Base-by-base conservation (phyloP, 139 green algal species). In the Edaphochlamys debaryana region DNA sequence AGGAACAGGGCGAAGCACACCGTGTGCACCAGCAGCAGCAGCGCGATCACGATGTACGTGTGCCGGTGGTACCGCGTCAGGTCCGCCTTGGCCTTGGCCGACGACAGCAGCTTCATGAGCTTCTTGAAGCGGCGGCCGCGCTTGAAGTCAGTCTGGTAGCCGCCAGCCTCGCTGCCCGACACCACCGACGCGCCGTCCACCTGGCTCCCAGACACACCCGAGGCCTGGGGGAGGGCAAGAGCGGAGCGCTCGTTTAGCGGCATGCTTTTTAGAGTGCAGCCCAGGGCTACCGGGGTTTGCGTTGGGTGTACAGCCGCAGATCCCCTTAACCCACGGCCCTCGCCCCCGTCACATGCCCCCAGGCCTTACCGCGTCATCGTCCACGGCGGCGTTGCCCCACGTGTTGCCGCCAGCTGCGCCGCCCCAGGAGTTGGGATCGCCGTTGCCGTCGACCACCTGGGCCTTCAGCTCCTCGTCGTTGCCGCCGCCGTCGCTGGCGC, bases 111-210 rank as follows among this genome's bases (percentile, higher is more conserved):
- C 78, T 84, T 84, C 78, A 84, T 84, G 13, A 90, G 82, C 77
- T 86, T 88, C 48, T 82, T 83, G 50, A 88, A 79, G 37, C 87
- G 77, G 22, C 83, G 86, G 15, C 87, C 87, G 22, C 87, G 77
- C 87, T 86, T 88, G 70, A 88, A 88, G 87, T 90, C 87, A 6
- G 69, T 81, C 66, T 90, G 80, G 45, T 86, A 86, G 34, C 75
- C 80, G 29, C 76, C 75, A 9, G 48, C 80, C 56, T 90, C 86
- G 60, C 80, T 86, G 80, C 80, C 81, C 29, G 45, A 67, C 56
- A 80, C 67, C 15, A 72, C 68, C 6, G 54, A 69, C 8, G 70
- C 67, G 32, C 67, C 86, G 37, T 79, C 86, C 4, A 76, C 36
- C 50, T 84, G 78, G 52, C 78, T 84, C 37, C 78, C 78, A 19